Percentiles rank a stretch among this genome's conserved stretches.
phyloP scores from a whole-genome alignment of 2,329 filamentous ascomycete genomes.

The Balansia obtecta region DNA sequence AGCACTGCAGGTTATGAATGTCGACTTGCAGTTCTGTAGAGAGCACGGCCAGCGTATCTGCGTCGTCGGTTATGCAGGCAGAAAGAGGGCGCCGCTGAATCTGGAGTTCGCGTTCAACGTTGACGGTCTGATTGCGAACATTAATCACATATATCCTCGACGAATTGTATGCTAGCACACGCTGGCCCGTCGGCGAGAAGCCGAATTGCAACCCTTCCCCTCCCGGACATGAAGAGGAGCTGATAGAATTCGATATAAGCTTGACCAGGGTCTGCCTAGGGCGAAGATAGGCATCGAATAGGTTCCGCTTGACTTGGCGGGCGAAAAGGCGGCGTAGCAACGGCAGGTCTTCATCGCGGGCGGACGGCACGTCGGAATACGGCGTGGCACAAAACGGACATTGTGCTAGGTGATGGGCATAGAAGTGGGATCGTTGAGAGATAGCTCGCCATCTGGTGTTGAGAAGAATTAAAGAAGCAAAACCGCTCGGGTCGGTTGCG shows the following conservation, averaged over 20 bases:
- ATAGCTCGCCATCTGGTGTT: constrained; percentile 54
- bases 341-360: constrained; percentile 39
- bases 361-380: constrained; percentile 27
- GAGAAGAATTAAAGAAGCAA: constrained; percentile 53
- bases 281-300: constrained; percentile 64
- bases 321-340: constrained; percentile 53
- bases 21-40: constrained; percentile 77
- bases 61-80: constrained; percentile 69
- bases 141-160: constrained; percentile 74
- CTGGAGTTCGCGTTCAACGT: constrained; percentile 66
- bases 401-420: constrained; percentile 46
- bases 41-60: constrained; percentile 62
- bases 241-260: constrained; percentile 72
- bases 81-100: constrained; percentile 63
- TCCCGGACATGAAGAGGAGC: constrained; percentile 69
- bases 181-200: constrained; percentile 62
- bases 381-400: constrained; percentile 47
- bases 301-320: constrained; percentile 59
- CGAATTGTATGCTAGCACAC: constrained; percentile 71
- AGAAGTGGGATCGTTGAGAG: constrained; percentile 51
- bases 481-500: constrained; percentile 47
- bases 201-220: constrained; percentile 80
- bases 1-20: constrained; percentile 58
- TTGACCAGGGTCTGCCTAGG: constrained; percentile 62
- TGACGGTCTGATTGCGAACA: constrained; percentile 43